Conservation (phyloP, 371 early-diverging fungal species). For the Saksenaea vasiformis region DNA sequence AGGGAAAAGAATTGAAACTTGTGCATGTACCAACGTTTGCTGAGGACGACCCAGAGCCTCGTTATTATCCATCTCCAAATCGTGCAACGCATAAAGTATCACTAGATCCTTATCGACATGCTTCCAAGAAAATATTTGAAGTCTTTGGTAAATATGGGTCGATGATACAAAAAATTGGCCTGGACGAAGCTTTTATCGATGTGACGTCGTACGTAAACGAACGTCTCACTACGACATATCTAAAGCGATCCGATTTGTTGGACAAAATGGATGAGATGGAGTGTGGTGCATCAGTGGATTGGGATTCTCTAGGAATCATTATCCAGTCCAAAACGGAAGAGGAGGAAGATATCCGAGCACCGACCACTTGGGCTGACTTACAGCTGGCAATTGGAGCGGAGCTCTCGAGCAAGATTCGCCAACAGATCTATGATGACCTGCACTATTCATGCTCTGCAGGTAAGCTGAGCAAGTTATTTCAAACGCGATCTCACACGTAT, state of each 20-base stretch:
- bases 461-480: slow-evolving; percentile 7
- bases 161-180: slow-evolving; percentile 66
- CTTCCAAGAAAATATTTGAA: slow-evolving; percentile 70
- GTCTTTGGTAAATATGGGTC: slow-evolving; percentile 59
- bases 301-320: slow-evolving; percentile 32
- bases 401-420: slow-evolving; percentile 68
- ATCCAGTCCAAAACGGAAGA: slow-evolving; percentile 30
- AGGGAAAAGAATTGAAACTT: slow-evolving; percentile 60
- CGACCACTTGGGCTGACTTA: slow-evolving; percentile 63
- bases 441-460: slow-evolving; percentile 85
- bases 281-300: slow-evolving; percentile 30
- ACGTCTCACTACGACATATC: slow-evolving; percentile 50
- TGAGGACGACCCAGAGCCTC: slow-evolving; percentile 59
- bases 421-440: slow-evolving; percentile 66
- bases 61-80: slow-evolving; percentile 72
- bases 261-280: slow-evolving; percentile 27
- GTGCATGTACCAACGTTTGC: slow-evolving; percentile 89
- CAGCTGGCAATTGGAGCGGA: slow-evolving; percentile 77
- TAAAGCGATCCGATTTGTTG: slow-evolving; percentile 33
- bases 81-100: slow-evolving; percentile 87
- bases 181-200: slow-evolving; percentile 92
- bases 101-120: slow-evolving; percentile 79
- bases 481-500: neutral
- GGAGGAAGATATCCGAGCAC: slow-evolving; percentile 12
- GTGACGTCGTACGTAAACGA: slow-evolving; percentile 70